Evolutionary conservation across 116 monocot genomes (phyloP).

Genomic region (Papilionanthe hybrid): DNA sequence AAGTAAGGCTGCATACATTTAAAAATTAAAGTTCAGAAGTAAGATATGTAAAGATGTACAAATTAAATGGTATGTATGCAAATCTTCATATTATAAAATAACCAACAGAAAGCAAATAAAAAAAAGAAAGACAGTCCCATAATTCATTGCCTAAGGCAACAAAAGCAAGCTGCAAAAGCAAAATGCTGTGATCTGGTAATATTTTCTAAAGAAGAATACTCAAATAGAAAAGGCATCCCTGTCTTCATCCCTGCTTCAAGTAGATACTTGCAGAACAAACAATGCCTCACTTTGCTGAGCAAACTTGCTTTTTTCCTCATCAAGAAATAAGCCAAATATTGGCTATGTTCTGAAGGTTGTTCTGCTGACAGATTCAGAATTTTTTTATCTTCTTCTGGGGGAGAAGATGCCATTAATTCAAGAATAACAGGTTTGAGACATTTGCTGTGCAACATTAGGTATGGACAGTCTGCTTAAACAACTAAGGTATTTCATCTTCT

Average conservation of each 20-base stretch:
- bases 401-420: background rate
- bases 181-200: background rate
- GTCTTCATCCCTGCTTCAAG: slow-evolving; percentile 1
- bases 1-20: too few species aligned
- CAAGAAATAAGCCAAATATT: background rate
- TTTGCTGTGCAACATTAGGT: background rate
- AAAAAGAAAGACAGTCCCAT: background rate
- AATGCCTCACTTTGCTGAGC: background rate
- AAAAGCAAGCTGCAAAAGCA: background rate
- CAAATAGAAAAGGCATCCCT: slow-evolving; percentile 7
- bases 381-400: background rate
- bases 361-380: background rate
- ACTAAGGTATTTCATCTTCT: slow-evolving; percentile 8
- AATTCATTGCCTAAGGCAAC: background rate
- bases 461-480: slow-evolving; percentile 13
- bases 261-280: background rate
- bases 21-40: too few species aligned
- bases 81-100: too few species aligned
- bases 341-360: too few species aligned
- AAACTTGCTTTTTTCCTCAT: background rate
- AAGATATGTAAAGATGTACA: too few species aligned
- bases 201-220: background rate
- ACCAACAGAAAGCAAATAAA: too few species aligned
- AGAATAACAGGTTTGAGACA: background rate
- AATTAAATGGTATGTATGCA: too few species aligned